Evolutionary conservation across 768 basidiomycete genomes (phyloP).

Genomic region (Boletus vinaceobasis): DNA sequence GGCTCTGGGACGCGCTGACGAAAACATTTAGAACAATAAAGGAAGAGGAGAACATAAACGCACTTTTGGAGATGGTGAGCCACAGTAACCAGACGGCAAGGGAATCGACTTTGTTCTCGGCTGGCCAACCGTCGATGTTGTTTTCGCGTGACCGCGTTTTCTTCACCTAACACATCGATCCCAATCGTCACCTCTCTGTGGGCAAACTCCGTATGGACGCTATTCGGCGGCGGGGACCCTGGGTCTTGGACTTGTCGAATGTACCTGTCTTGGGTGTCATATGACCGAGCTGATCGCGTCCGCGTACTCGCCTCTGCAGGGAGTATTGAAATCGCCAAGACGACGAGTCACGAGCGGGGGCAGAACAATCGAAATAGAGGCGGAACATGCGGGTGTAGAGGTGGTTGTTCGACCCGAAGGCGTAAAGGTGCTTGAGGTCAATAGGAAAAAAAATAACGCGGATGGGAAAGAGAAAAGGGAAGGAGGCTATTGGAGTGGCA

Average conservation of each 20-base stretch:
- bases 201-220: no score
- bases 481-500: background rate
- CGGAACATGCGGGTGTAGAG: conserved; percentile 56
- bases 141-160: conserved; percentile 27
- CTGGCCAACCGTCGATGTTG: conserved; percentile 51
- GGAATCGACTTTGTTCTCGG: conserved; percentile 45
- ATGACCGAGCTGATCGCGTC: no score
- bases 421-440: conserved; percentile 40
- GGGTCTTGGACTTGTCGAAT: no score
- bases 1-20: conserved; percentile 29
- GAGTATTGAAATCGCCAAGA: conserved; percentile 39
- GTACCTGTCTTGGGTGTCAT: no score
- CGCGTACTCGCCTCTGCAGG: conserved; percentile 26
- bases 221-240: no score
- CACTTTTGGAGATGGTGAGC: conserved; percentile 53
- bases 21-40: conserved; percentile 15
- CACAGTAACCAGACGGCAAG: conserved; percentile 64
- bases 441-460: conserved; percentile 47
- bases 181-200: no score
- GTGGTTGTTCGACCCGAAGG: conserved; percentile 13
- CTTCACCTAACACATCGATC: no score
- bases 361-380: conserved; percentile 52
- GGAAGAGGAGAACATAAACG: conserved; percentile 14
- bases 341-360: conserved; percentile 54
- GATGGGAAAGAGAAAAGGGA: conserved; percentile 25